Conservation (phyloP, 2,329 filamentous ascomycete species). For the Magnaporthiopsis incrustans region DNA sequence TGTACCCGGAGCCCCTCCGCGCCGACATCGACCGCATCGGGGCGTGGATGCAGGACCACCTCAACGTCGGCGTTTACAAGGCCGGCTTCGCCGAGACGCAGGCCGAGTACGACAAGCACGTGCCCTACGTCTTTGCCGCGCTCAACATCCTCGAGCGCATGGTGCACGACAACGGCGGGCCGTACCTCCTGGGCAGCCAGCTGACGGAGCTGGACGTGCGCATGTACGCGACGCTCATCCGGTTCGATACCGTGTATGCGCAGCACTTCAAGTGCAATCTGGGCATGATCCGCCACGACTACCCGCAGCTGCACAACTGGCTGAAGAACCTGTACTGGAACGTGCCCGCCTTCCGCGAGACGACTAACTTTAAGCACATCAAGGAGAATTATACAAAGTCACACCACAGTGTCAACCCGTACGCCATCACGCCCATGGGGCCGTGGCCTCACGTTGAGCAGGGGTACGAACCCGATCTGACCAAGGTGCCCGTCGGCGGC, state of each 20-base stretch:
- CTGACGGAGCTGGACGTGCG: conserved; percentile 54
- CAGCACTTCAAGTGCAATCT: conserved; percentile 62
- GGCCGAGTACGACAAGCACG: conserved; percentile 44
- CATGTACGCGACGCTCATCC: conserved; percentile 48
- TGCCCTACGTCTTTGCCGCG: conserved; percentile 48
- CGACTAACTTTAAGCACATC: conserved; percentile 58
- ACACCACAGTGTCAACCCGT: conserved; percentile 51
- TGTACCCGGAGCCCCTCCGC: conserved; percentile 44
- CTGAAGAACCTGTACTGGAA: conserved; percentile 52
- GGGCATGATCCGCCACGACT: conserved; percentile 50
- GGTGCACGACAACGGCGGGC: conserved; percentile 27
- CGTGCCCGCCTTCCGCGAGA: conserved; percentile 43
- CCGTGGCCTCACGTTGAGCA: conserved; percentile 51
- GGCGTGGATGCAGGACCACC: conserved; percentile 45
- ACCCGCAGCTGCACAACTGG: conserved; percentile 54
- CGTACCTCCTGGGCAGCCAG: conserved; percentile 45
- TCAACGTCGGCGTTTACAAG: conserved; percentile 55
- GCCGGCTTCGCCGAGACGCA: conserved; percentile 51
- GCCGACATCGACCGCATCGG: conserved; percentile 42
- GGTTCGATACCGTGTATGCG: conserved; percentile 54
- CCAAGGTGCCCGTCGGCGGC: conserved; percentile 36
- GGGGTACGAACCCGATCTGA: conserved; percentile 40
- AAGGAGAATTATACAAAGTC: conserved; percentile 58
- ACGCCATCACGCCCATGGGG: conserved; percentile 53
- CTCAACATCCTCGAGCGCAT: conserved; percentile 50